A percentile compares a stretch with the other conserved stretches of the same genome.
These are phyloP conservation scores for Protomyces lactucae-debilis DNA, from an alignment of 1,139 yeast genomes.

Conservation along the genomic window DNA sequence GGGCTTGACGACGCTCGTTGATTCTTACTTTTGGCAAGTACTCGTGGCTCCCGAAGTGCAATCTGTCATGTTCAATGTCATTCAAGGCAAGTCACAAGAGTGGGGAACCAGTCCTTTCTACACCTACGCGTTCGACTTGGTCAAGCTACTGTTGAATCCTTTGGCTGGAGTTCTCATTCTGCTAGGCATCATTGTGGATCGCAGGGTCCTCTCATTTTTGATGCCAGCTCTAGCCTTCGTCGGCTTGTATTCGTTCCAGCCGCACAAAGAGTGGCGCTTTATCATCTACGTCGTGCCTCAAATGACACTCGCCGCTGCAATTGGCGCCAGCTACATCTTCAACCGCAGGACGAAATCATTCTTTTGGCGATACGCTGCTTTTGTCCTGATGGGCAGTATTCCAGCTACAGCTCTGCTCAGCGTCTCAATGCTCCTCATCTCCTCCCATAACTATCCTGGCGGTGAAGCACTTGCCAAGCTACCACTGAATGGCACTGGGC, in stretches of 20 bases:
- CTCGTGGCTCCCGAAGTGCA: slow-evolving; percentile 63
- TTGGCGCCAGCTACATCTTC: slow-evolving; percentile 48
- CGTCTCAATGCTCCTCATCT: slow-evolving; percentile 53
- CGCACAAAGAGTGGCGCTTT: slow-evolving; percentile 95
- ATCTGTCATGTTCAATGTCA: slow-evolving; percentile 67
- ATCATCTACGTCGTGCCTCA: slow-evolving; percentile 71
- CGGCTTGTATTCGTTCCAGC: slow-evolving; percentile 65
- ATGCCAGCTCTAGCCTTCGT: slow-evolving; percentile 45
- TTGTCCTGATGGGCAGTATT: slow-evolving; percentile 36
- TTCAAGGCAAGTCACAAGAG: slow-evolving; percentile 62
- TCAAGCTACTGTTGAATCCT: slow-evolving; percentile 58
- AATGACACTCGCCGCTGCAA: slow-evolving; percentile 59
- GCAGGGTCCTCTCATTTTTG: slow-evolving; percentile 8
- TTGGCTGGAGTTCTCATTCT: slow-evolving; percentile 47
- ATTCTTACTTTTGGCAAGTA: slow-evolving; percentile 71
- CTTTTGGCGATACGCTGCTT: slow-evolving; percentile 35
- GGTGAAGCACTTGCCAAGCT: slow-evolving; percentile 62
- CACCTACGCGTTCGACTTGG: slow-evolving; percentile 52
- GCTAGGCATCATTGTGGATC: slow-evolving; percentile 40
- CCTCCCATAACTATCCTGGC: slow-evolving; percentile 83
- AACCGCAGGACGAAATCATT: slow-evolving; percentile 34
- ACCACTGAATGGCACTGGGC: slow-evolving; percentile 43
- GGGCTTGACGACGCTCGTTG: slow-evolving; percentile 50
- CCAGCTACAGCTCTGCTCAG: slow-evolving; percentile 47
- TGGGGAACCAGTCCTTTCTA: slow-evolving; percentile 57